Evolutionary conservation across 805 yeast species (phyloP).

Genomic region (Candida incommunis): DNA sequence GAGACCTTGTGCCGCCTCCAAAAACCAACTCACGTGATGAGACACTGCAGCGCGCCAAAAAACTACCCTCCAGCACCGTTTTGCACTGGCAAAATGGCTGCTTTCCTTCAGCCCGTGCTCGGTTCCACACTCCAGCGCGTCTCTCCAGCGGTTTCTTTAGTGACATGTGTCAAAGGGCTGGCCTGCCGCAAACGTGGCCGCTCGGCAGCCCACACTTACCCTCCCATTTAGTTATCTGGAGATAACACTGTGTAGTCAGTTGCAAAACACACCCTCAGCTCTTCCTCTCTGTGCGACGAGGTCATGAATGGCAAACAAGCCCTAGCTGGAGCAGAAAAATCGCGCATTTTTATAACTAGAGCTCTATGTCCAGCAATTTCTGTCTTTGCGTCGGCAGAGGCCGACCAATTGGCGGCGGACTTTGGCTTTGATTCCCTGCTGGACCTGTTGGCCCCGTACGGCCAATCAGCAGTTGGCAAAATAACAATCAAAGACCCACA

Average conservation of each 20-base stretch:
- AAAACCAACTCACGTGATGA: too few relatives aligned
- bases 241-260: neutral
- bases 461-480: slow-evolving; percentile 35
- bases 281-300: neutral
- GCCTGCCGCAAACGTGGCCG: too few relatives aligned
- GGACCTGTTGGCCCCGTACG: slow-evolving; percentile 39
- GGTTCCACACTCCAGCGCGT: too few relatives aligned
- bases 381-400: slow-evolving; percentile 32
- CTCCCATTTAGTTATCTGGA: neutral
- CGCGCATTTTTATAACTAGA: neutral
- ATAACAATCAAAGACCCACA: slow-evolving; percentile 39
- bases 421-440: slow-evolving; percentile 31
- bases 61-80: too few relatives aligned
- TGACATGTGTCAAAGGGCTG: too few relatives aligned
- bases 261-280: neutral
- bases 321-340: neutral
- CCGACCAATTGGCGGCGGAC: slow-evolving; percentile 29
- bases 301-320: neutral
- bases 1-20: too few relatives aligned
- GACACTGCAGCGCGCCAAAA: too few relatives aligned
- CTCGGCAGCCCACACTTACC: too few relatives aligned
- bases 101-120: too few relatives aligned
- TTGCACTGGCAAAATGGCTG: too few relatives aligned
- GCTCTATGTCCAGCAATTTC: slow-evolving; percentile 31
- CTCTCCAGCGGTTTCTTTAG: too few relatives aligned